phyloP scores from a whole-genome alignment of 129 eudicot species.

The Chrysanthemum makinoi region DNA sequence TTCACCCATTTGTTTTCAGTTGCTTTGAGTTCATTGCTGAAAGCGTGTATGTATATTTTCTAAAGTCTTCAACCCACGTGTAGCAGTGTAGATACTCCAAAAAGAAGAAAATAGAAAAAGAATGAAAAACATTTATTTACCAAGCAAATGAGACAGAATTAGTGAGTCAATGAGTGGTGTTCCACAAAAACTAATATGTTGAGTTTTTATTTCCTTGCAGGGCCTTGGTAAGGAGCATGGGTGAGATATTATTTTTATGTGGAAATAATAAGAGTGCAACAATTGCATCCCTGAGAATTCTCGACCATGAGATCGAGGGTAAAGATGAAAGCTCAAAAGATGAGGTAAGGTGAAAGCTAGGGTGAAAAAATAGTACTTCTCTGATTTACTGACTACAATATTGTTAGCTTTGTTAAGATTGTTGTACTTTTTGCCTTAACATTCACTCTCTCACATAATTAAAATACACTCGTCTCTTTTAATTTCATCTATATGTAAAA shows the following conservation, averaged over 20 bases:
- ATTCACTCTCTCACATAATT: no score
- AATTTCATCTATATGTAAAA: no score
- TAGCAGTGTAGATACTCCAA: neutral
- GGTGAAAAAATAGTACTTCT: neutral
- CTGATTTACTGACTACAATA: neutral
- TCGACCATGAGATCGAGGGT: conserved; percentile 43
- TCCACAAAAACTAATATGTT: neutral
- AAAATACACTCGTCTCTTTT: no score
- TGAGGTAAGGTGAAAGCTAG: conserved; percentile 49
- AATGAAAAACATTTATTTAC: neutral
- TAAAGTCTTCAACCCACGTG: no score
- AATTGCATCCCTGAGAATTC: conserved; percentile 61
- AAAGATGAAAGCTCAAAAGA: conserved; percentile 46
- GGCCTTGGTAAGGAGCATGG: conserved; percentile 89
- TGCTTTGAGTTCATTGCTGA: conserved; percentile 12
- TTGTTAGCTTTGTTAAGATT: no score
- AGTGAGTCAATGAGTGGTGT: conserved; percentile 1
- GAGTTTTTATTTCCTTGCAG: conserved; percentile 39
- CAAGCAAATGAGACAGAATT: neutral
- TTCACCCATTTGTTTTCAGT: conserved; percentile 16
- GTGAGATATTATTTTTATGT: conserved; percentile 83
- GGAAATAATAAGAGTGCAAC: conserved; percentile 71
- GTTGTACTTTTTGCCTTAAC: no score
- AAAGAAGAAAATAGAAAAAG: neutral
- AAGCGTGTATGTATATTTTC: neutral